Base-by-base conservation (phyloP, 148 eudicot species). In the Tetragonia tetragonoides region DNA sequence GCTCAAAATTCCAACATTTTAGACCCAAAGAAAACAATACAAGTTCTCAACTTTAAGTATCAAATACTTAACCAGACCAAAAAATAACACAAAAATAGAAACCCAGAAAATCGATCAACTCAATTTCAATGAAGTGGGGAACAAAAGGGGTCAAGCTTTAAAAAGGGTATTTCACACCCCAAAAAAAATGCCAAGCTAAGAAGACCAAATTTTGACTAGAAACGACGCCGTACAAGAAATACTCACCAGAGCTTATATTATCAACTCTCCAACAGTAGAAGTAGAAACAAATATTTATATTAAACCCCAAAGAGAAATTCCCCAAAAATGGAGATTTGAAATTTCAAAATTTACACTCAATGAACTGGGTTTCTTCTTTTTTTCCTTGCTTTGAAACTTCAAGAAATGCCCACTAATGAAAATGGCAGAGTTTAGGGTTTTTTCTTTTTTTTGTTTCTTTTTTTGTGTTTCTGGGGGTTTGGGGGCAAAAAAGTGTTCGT, bases 341-440 rank as follows among this genome's bases (percentile, higher is more conserved):
- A 28, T 28, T 28, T 28, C 34, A 28, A 73, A 68, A 69, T 79
- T 75, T 15, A 77, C 63, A 81, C 60, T 74, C 11, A 70, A 68
- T 28, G 9, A 75, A 40, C 61, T 47, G 72, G 51, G 81, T 72
- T 75, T 74, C 69, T 14, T 21, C n/a, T 67, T 38, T 14, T 46
- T 40, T 75, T 16, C 23, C 59, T 71, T 23, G 10, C 47, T 72
- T 68, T 38, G 44, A 28, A 28, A 11, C 63, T 21, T 42, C 28
- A 18, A 7, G 15, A 24, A 70, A 39, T 68, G 69, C 83, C 83
- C 83, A 81, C 71, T 21, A 72, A 71, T 66, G 44, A 70, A 77
- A 82, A 78, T 82, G 78, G 71, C 59, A 40, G 70, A 49, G 2
- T 74, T 78, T 74, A 77, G 78, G 84, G 81, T 68, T 78, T 56